Evolutionary conservation across 164 flowering plant species (phyloP), one percentile per base, ranked within the genome.

Genomic region (Chimonanthus salicifolius): DNA sequence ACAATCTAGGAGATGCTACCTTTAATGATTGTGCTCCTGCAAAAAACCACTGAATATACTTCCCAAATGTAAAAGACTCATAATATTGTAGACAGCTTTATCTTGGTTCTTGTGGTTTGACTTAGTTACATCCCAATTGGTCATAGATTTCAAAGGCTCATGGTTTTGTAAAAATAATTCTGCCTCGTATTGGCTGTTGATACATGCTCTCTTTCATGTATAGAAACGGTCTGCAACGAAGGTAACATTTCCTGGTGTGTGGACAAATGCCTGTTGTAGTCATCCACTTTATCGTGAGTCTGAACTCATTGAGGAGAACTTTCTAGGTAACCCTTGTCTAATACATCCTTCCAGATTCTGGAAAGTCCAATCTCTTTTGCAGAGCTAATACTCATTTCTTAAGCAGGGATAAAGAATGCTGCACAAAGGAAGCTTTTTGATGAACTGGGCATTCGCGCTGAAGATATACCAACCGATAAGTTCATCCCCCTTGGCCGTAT

Each of bases 211-310:
- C 49, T 76, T 70, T 69, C 49, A 46, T 77, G 74, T 66, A 70
- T 90, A 95, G 99, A 98, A 95, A 95, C 84, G 99, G 7, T 95
- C 99, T 81, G 91, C 88, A n/a, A 93, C 99, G 49, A 95, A 95
- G 83, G 98, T 95, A 18, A 95, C 99, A 49, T 93, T 95, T 74
- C 98, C 99, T 45, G 78, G 90, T 72, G 98, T 95, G 68, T 95
- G 99, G 99, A 95, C 99, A 74, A 95, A 95, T 86, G 90, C 99
- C 67, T 95, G 99, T 82, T 95, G 99, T 83, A 95, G 99, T 84
- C 99, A 95, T 79, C 97, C 97, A 3, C 86, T 95, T 47, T 89
- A 87, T 82, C 91, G 99, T 47, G 97, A 95, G 47, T 90, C 98
- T 20, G 99, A 95, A 89, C 94, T 95, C 72, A 90, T 92, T 21